Base-by-base conservation (phyloP, 148 eudicot genomes). In the Amaranthus hypochondriacus region DNA sequence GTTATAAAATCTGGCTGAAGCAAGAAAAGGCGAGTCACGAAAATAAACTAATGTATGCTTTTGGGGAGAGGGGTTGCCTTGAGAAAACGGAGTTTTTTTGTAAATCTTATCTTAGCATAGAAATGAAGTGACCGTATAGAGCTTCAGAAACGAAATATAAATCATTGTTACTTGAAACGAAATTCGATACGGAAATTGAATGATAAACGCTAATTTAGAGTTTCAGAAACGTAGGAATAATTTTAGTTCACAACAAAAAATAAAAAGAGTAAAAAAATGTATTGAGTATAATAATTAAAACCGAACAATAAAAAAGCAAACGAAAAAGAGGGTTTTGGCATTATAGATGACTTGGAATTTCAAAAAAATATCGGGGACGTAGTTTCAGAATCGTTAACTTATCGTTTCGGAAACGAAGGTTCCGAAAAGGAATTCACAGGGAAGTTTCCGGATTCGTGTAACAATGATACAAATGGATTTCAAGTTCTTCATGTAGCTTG, bases 1-100 rank as follows among this genome's bases (percentile, higher is more conserved):
- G 75, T 48, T 52, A 67, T 73, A 62, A 42, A 46, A 81, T 81
- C 82, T 57, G 78, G 77, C 91, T 87, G 93, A 79, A 73, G 68
- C 65, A 68, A 73, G 74, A 73, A 65, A 74, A 9, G 14, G 49
- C 11, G 44, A 48, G 48, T 69, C 51, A 48, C 2, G 39, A 13
- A 49, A 18, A 42, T 18, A 5, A 9, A 7, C 3, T 21, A 49
- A 62, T 18, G 56, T 39, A 15, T 8, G 12, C 43, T 61, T 10
- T 66, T 66, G 39, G 1, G 43, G 14, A 28, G 44, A 66, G 55
- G 1, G 70, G 44, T 52, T 65, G 21, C 1, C 54, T 48, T 48
- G 1, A 4, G 9, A 43, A 43, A 7, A 62, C 39, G 11, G 28
- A 8, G 10, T 13, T 7, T 50, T 43, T 18, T 18, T 18, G 18